Evolutionary conservation across 139 green algal genomes (phyloP).

Genomic region (Micractinium sp.): DNA sequence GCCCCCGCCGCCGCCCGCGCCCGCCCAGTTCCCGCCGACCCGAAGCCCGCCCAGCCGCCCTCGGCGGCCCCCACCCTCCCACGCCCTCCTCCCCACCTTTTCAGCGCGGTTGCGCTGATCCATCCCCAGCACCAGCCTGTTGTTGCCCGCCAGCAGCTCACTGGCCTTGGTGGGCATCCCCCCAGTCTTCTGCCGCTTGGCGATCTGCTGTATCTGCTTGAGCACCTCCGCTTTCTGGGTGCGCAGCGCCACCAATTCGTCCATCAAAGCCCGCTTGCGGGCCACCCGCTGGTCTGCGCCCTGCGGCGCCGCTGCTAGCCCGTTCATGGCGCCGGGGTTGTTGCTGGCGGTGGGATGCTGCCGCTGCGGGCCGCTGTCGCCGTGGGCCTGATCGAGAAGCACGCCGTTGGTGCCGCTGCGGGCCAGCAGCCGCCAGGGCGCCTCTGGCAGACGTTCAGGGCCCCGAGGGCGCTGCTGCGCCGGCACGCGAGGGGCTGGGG

Average conservation of each 20-base stretch:
- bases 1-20: too few relatives aligned
- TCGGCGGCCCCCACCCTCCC: too few relatives aligned
- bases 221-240: slow-evolving; percentile 54
- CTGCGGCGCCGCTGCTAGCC: background rate
- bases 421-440: background rate
- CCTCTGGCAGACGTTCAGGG: background rate
- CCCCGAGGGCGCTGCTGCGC: background rate
- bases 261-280: slow-evolving; percentile 39
- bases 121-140: slow-evolving; percentile 14
- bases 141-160: slow-evolving; percentile 13
- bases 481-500: background rate
- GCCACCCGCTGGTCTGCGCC: slow-evolving; percentile 11
- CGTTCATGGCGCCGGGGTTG: slow-evolving; percentile 20
- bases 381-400: background rate
- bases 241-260: slow-evolving; percentile 35
- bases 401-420: background rate
- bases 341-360: background rate
- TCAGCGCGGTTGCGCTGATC: slow-evolving; percentile 42
- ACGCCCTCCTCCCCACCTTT: background rate
- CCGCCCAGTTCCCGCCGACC: too few relatives aligned
- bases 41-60: too few relatives aligned
- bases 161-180: slow-evolving; percentile 9
- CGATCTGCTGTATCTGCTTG: slow-evolving; percentile 49
- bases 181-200: slow-evolving; percentile 48
- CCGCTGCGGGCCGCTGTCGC: background rate